phyloP scores from a whole-genome alignment of 1,139 yeast species.

The Suhomyces taliae region DNA sequence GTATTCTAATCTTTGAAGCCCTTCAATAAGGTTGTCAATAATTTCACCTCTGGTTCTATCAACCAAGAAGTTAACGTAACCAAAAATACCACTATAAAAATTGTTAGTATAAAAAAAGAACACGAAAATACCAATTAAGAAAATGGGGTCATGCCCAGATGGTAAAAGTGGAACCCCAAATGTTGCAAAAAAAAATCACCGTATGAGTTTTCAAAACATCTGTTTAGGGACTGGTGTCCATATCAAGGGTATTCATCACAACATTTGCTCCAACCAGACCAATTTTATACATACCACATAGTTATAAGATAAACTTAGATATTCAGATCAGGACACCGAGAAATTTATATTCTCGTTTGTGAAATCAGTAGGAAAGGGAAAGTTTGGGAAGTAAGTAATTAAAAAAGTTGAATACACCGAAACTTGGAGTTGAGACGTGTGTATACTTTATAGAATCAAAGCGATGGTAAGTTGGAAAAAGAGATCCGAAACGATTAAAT shows the following conservation, averaged over 20 bases:
- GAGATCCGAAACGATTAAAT: background rate
- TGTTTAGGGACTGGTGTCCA: no score
- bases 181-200: no score
- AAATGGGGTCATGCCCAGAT: no score
- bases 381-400: background rate
- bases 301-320: no score
- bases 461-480: background rate
- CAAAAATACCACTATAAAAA: constrained; percentile 81
- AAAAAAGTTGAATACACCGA: background rate
- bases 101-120: constrained; percentile 1
- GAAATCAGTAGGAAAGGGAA: background rate
- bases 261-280: no score
- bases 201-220: no score
- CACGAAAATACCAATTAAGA: no score
- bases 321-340: no score
- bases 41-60: constrained; percentile 92
- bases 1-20: constrained; percentile 90
- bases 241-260: no score
- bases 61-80: constrained; percentile 93
- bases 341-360: no score
- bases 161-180: no score
- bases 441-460: background rate
- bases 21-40: constrained; percentile 84
- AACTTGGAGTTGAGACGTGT: background rate
- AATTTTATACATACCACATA: no score